Percentiles rank a stretch among this genome's conserved stretches.
Conservation (phyloP, 805 yeast genomes). For the Saturnispora besseyi region DNA sequence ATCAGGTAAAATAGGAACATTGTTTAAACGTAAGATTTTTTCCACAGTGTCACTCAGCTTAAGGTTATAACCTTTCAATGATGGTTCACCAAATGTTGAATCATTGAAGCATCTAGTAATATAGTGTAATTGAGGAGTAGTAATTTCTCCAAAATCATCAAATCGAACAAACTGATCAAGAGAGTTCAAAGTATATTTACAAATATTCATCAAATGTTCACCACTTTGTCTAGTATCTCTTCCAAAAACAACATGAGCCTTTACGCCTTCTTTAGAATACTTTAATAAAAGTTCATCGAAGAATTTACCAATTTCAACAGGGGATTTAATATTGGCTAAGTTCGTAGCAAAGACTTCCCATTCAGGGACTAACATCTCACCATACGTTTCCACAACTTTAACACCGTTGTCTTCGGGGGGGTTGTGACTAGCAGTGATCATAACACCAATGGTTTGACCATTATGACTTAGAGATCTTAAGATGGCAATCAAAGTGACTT, state of each 20-base stretch:
- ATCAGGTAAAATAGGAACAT: slow-evolving; percentile 14
- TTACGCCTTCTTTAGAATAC: slow-evolving; percentile 34
- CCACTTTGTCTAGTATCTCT: slow-evolving; percentile 88
- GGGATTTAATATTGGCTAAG: slow-evolving; percentile 48
- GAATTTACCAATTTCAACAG: background rate
- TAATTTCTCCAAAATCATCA: slow-evolving; percentile 57
- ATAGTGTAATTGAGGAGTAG: slow-evolving; percentile 94
- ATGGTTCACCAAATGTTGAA: slow-evolving; percentile 45
- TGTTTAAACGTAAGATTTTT: slow-evolving; percentile 30
- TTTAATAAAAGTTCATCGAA: slow-evolving; percentile 21
- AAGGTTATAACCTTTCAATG: slow-evolving; percentile 60
- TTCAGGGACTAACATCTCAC: slow-evolving; percentile 72
- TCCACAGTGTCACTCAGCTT: slow-evolving; percentile 51
- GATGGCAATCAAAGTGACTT: slow-evolving; percentile 76
- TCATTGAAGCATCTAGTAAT: slow-evolving; percentile 70
- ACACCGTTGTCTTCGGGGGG: slow-evolving; percentile 91
- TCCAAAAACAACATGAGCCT: slow-evolving; percentile 54
- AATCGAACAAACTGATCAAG: slow-evolving; percentile 24
- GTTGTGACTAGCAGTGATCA: slow-evolving; percentile 94
- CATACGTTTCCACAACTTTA: slow-evolving; percentile 87
- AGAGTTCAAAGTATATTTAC: slow-evolving; percentile 48
- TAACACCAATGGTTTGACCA: slow-evolving; percentile 73
- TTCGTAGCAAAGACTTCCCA: slow-evolving; percentile 84
- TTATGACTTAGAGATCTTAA: slow-evolving; percentile 65
- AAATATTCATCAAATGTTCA: slow-evolving; percentile 47